Evolutionary conservation across 352 stramenopile genomes (phyloP).

Genomic region (Halophytophthora batemanensis): DNA sequence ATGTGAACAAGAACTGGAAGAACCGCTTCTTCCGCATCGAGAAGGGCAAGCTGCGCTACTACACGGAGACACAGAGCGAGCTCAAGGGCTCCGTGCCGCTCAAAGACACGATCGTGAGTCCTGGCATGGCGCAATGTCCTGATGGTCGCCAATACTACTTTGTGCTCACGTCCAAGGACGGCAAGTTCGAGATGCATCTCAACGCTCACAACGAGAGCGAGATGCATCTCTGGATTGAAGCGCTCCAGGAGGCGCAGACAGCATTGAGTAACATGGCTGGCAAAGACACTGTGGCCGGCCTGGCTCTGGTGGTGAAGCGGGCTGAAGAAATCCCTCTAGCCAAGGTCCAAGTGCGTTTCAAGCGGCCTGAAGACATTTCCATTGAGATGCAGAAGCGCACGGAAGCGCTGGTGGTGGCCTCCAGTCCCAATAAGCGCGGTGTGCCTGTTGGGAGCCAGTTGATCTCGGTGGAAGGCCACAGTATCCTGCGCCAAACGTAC

Average conservation of each 20-base stretch:
- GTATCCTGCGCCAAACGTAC: slow-evolving; percentile 68
- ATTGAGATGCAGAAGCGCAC: slow-evolving; percentile 74
- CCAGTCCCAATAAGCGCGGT: slow-evolving; percentile 35
- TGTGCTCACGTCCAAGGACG: slow-evolving; percentile 75
- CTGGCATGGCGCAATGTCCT: slow-evolving; percentile 75
- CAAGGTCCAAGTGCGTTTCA: slow-evolving; percentile 61
- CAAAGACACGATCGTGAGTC: slow-evolving; percentile 79
- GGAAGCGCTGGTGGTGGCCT: slow-evolving; percentile 70
- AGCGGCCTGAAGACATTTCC: slow-evolving; percentile 54
- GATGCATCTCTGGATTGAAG: slow-evolving; percentile 89
- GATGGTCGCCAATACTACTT: slow-evolving; percentile 86
- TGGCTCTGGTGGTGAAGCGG: slow-evolving; percentile 72
- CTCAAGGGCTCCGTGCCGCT: slow-evolving; percentile 70
- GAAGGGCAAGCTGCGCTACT: slow-evolving; percentile 76
- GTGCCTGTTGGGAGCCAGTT: slow-evolving; percentile 75
- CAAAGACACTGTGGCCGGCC: slow-evolving; percentile 48
- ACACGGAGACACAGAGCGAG: slow-evolving; percentile 75
- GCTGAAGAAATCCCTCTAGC: slow-evolving; percentile 76
- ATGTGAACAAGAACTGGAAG: slow-evolving; percentile 88
- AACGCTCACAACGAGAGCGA: slow-evolving; percentile 75
- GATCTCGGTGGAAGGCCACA: slow-evolving; percentile 53
- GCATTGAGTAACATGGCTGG: slow-evolving; percentile 44
- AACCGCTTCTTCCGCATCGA: slow-evolving; percentile 88
- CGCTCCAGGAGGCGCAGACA: slow-evolving; percentile 72
- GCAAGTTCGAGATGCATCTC: slow-evolving; percentile 84